These are phyloP conservation scores for Herpetospermum pedunculosum DNA, from an alignment of 306 rosid species.

Conservation along the genomic window DNA sequence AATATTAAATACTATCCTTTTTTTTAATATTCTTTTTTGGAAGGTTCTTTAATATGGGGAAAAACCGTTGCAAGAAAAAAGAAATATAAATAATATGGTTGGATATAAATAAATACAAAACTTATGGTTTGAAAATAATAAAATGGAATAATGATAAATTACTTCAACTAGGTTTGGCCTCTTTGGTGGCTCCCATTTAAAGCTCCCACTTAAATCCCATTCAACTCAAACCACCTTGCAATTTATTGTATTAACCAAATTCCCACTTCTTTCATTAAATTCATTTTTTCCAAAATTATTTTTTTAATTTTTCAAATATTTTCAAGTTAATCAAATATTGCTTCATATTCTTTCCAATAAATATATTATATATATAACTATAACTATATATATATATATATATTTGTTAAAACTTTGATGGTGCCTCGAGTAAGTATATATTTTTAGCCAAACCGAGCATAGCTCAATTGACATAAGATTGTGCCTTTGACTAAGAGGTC, in stretches of 20 bases:
- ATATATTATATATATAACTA: too few species aligned
- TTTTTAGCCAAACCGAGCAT: too few species aligned
- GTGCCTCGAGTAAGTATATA: too few species aligned
- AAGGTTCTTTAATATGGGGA: neutral
- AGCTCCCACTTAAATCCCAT: constrained; percentile 5
- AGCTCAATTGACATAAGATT: too few species aligned
- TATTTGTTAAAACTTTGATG: too few species aligned
- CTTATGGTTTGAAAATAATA: neutral
- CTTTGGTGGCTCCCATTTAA: constrained; percentile 1
- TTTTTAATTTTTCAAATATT: neutral
- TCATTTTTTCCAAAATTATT: too few species aligned
- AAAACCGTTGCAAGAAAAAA: constrained; percentile 5
- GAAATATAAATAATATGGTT: neutral
- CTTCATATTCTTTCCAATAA: too few species aligned
- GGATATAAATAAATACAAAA: constrained; percentile 4
- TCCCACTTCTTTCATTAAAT: neutral
- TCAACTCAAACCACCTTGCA: constrained; percentile 3
- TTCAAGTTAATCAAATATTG: neutral
- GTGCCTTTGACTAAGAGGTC: too few species aligned
- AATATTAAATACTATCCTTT: neutral
- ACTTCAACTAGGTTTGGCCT: constrained; percentile 3
- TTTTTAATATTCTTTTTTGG: too few species aligned
- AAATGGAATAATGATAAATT: constrained; percentile 1
- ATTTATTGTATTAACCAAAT: constrained; percentile 3
- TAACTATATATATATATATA: too few species aligned